phyloP scores from a whole-genome alignment of 2,329 filamentous ascomycete species.

The Pezicula carpinea region DNA sequence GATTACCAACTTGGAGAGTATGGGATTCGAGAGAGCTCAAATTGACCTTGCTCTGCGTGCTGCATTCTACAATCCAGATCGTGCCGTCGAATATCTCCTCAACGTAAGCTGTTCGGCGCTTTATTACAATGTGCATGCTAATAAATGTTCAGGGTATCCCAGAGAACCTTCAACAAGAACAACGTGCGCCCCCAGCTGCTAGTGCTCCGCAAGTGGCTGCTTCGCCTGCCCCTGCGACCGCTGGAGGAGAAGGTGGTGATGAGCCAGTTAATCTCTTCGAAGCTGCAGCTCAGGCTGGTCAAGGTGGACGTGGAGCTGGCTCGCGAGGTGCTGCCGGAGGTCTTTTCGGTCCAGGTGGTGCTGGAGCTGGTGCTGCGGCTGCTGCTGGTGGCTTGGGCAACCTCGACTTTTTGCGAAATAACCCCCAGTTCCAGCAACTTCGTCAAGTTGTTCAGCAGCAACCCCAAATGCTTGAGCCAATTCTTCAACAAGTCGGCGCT shows the following conservation, averaged over 20 bases:
- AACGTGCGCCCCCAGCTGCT: constrained; percentile 45
- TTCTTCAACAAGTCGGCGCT: constrained; percentile 89
- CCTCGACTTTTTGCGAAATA: constrained; percentile 89
- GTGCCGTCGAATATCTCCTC: constrained; percentile 92
- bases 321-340: constrained; percentile 39
- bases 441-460: constrained; percentile 96
- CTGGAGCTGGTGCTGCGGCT: constrained; percentile 38
- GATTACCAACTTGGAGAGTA: constrained; percentile 90
- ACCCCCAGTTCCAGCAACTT: constrained; percentile 96
- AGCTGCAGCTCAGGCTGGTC: constrained; percentile 69
- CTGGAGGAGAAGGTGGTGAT: constrained; percentile 51
- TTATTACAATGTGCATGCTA: constrained; percentile 4
- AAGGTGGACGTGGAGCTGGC: constrained; percentile 37
- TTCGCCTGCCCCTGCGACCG: constrained; percentile 35
- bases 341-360: constrained; percentile 45
- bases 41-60: constrained; percentile 94
- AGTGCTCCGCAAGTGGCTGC: constrained; percentile 40
- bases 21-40: constrained; percentile 87
- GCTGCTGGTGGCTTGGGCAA: constrained; percentile 60
- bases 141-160: constrained; percentile 70
- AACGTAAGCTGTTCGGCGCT: constrained; percentile 53
- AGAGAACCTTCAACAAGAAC: constrained; percentile 71
- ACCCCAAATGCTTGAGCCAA: constrained; percentile 97
- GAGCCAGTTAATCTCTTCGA: constrained; percentile 86
- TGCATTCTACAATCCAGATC: constrained; percentile 94